phyloP scores from a whole-genome alignment of 495 filamentous ascomycete genomes.

The Pyrenula aspistea region DNA sequence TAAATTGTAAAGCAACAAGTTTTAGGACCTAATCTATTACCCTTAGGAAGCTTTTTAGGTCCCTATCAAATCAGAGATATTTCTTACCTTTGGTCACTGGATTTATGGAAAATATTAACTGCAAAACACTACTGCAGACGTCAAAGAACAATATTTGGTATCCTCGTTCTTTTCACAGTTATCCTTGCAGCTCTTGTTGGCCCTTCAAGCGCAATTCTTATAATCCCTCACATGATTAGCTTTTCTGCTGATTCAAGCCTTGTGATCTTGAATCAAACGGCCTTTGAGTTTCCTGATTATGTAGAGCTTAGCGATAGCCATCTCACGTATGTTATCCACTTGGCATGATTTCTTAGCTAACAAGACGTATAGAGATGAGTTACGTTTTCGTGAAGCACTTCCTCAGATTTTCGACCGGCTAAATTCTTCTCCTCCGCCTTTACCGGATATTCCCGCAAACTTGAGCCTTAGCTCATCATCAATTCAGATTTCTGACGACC shows the following conservation, averaged over 20 bases:
- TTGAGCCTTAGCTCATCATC: too few relatives aligned
- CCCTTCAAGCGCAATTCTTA: conserved; percentile 12
- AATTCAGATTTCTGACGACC: not conserved
- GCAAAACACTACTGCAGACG: not conserved
- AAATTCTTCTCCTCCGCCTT: too few relatives aligned
- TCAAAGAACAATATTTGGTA: not conserved
- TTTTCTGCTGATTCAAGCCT: not conserved
- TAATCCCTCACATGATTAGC: conserved; percentile 4
- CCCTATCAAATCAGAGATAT: conserved; percentile 11
- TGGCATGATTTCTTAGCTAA: not conserved
- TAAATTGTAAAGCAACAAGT: conserved; percentile 6
- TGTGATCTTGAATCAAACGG: not conserved
- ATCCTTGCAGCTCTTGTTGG: conserved; percentile 9
- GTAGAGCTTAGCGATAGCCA: not conserved
- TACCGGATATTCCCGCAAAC: too few relatives aligned
- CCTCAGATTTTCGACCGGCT: not conserved
- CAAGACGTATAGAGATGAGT: not conserved
- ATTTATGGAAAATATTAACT: conserved; percentile 8
- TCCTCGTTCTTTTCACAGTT: conserved; percentile 1
- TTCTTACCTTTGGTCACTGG: conserved; percentile 16
- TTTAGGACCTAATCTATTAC: conserved; percentile 2
- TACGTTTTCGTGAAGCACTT: not conserved
- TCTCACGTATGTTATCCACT: not conserved
- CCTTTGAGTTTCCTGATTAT: not conserved
- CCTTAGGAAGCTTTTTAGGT: conserved; percentile 11